Base-by-base conservation (phyloP, 2,329 filamentous ascomycete species). In the Cercospora beticola region DNA sequence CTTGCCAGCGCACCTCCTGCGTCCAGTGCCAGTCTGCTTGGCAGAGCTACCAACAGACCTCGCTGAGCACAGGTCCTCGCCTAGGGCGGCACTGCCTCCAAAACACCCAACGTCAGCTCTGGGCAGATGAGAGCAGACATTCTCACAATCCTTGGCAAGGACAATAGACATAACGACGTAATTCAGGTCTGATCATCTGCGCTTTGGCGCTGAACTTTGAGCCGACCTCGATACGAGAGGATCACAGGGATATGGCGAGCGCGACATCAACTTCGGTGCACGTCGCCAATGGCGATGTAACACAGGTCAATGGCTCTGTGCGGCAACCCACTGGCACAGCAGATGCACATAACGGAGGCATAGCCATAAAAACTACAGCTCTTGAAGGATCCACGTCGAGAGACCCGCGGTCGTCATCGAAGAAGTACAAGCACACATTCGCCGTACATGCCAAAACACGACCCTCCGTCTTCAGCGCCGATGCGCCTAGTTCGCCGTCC, bases 341-440 rank as follows among this genome's bases (percentile, higher is more conserved):
- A 23, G 23, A 33, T 16, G 14, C 26, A n/a, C 14, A 10, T 3
- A 56, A 26, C 8, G 30, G 43, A n/a, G 14, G 40, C 21, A 63
- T 43, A 16, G n/a, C 16, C 28, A 10, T 33, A 46, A 26, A 56
- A 3, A 21, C 46, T 2, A 26, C 23, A 16, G 26, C 28, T 46
- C 43, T 23, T 16, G n/a, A 54, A 31, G 6, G 18, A 30, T 40
- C 61, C 1, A n/a, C 43, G 7, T 63, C 46, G 46, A 54, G 33
- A 58, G 62, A 65, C 28, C 26, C 52, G 10, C 62, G 62, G 18
- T 65, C 62, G 5, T 43, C 68, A 10, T 74, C 76, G 68, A 86
- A 82, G 75, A 95, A 94, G 79, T 98, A 98, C 83, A 91, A 93
- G 73, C 95, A 99, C 87, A 89, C 97, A 71, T 92, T 92, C 68